These are phyloP conservation scores for Colletotrichum sp. DNA, from an alignment of 2,329 filamentous ascomycete species.

Conservation along the genomic window DNA sequence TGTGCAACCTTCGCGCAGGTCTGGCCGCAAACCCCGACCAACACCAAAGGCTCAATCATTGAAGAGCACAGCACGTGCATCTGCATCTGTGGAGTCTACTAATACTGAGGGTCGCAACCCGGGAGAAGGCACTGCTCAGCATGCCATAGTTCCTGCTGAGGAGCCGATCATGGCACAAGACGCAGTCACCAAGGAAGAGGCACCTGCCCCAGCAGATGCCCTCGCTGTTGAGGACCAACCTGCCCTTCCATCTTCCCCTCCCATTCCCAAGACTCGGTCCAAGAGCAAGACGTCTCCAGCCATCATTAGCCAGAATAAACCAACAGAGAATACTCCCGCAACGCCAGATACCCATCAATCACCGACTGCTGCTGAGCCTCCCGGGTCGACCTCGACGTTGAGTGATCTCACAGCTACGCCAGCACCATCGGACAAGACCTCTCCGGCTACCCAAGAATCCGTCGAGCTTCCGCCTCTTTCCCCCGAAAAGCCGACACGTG, in stretches of 20 bases:
- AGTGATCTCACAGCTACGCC: constrained; percentile 47
- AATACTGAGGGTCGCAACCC: neutral
- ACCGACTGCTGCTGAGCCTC: neutral
- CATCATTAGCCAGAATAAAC: neutral
- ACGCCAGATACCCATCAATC: neutral
- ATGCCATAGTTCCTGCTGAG: neutral
- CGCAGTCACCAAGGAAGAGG: neutral
- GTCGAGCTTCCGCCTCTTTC: constrained; percentile 12
- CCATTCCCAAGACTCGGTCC: neutral
- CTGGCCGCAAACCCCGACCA: constrained; percentile 7
- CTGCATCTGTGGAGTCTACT: neutral
- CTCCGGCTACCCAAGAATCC: constrained; percentile 40
- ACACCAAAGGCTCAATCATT: constrained; percentile 5
- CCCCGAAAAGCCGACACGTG: neutral
- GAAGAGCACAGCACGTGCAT: neutral
- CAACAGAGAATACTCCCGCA: neutral
- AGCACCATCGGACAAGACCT: constrained; percentile 37
- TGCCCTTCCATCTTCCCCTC: constrained; percentile 13
- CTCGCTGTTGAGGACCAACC: neutral
- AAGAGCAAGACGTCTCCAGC: neutral
- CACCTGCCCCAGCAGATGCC: neutral
- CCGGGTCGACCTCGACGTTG: constrained; percentile 40
- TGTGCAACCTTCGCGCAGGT: constrained; percentile 4
- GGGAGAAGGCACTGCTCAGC: neutral
- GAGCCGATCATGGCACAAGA: neutral